Base-by-base conservation (phyloP, 176 grass and related monocot genomes). In the Saccharum officinarum region DNA sequence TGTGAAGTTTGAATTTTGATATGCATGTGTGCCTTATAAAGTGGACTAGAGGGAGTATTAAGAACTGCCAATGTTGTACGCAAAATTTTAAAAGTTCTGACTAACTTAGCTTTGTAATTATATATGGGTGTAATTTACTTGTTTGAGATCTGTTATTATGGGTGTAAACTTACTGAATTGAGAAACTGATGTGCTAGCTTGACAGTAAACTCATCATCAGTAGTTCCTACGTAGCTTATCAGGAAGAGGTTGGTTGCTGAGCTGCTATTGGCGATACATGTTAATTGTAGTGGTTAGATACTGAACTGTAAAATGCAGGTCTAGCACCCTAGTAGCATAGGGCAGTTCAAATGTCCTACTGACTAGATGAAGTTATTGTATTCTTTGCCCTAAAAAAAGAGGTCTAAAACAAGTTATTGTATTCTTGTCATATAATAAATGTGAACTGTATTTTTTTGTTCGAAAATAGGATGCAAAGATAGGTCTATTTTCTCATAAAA, bases 281-380 rank as follows among this genome's bases (percentile, higher is more conserved):
- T 33, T n/a, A 69, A 34, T 33, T 78, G 15, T 71, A 82, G 67
- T 47, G 6, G 59, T 77, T 70, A 17, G 62, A 69, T 69, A 41
- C 33, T 59, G 73, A 67, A 69, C 10, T 59, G 65, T 70, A 23
- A 77, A 30, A 23, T 85, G 74, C 36, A 3, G 26, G 17, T 54
- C 64, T 78, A 63, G 76, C 15, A 39, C 22, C 37, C 75, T 76
- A 55, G 22, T 62, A 28, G 2, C 68, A 47, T 77, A 38, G 61
- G 36, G 44, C 16, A 40, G 14, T 38, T 50, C 12, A 38, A 38
- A 20, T 50, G 12, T 47, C 73, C 3, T 31, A 59, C 8, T 44
- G 60, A 33, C 8, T 20, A 75, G 71, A 65, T 7, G 22, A 13
- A 37, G 9, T 37, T 61, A n/a, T 59, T n/a, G 54, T 57, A 55